Percentiles rank a stretch among this genome's conserved stretches.
Evolutionary conservation across 352 stramenopile genomes (phyloP).

Genomic region (Phytophthora syringae): DNA sequence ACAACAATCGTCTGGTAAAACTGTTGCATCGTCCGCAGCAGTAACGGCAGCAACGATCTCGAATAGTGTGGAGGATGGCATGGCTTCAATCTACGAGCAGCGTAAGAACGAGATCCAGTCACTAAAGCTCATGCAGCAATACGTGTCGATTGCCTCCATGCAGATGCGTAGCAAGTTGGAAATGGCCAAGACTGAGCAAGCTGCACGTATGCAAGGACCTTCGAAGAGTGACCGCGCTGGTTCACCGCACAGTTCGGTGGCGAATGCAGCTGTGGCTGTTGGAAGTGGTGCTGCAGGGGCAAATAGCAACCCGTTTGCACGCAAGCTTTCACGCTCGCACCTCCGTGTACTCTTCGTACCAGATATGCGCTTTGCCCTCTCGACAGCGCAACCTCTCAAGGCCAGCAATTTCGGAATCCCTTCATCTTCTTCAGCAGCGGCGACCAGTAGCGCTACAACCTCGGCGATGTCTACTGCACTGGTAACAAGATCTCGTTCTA

Average conservation of each 20-base stretch:
- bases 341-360: conserved; percentile 67
- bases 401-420: conserved; percentile 48
- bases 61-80: conserved; percentile 27
- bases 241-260: conserved; percentile 32
- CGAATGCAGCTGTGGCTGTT: conserved; percentile 36
- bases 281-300: conserved; percentile 22
- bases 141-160: conserved; percentile 87
- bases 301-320: conserved; percentile 52
- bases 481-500: conserved; percentile 41
- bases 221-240: conserved; percentile 39
- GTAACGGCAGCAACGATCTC: conserved; percentile 31
- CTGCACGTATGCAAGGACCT: conserved; percentile 65
- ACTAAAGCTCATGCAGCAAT: conserved; percentile 88
- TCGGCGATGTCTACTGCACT: conserved; percentile 46
- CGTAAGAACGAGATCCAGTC: conserved; percentile 81
- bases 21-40: conserved; percentile 33
- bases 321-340: conserved; percentile 67
- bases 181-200: conserved; percentile 82
- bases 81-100: conserved; percentile 59
- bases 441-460: conserved; percentile 21
- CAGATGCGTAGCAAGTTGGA: conserved; percentile 92
- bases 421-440: conserved; percentile 22
- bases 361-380: conserved; percentile 70
- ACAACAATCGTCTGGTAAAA: conserved; percentile 39
- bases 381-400: conserved; percentile 57